These are phyloP conservation scores for Botrytis pseudocinerea DNA, from an alignment of 2,329 filamentous ascomycete species.

Conservation along the genomic window DNA sequence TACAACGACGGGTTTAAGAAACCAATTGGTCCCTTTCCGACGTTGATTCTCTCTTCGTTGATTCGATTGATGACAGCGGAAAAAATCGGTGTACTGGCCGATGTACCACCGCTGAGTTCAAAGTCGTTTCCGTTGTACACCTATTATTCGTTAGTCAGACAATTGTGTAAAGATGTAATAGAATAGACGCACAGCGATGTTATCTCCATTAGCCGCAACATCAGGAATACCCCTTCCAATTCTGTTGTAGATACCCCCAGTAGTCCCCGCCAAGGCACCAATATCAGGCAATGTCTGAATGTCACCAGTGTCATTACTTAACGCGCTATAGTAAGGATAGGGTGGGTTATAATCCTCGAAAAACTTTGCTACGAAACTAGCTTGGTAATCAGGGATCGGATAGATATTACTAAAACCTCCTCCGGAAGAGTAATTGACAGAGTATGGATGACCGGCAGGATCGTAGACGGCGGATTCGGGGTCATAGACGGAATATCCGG, in stretches of 20 bases:
- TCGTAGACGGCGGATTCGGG: constrained; percentile 35
- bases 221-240: constrained; percentile 46
- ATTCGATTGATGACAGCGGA: constrained; percentile 51
- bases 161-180: not conserved
- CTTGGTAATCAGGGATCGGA: constrained; percentile 47
- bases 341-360: constrained; percentile 40
- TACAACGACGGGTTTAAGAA: constrained; percentile 56
- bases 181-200: constrained; percentile 34
- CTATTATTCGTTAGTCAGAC: constrained; percentile 7
- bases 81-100: constrained; percentile 51
- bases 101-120: constrained; percentile 49
- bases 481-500: constrained; percentile 43
- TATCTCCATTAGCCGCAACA: constrained; percentile 40
- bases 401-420: constrained; percentile 52
- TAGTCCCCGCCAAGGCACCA: constrained; percentile 25
- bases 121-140: constrained; percentile 27
- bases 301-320: constrained; percentile 27
- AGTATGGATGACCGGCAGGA: constrained; percentile 26
- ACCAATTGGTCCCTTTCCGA: constrained; percentile 50
- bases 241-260: constrained; percentile 28
- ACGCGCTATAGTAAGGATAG: constrained; percentile 30
- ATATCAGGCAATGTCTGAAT: constrained; percentile 28
- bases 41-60: constrained; percentile 51
- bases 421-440: constrained; percentile 42
- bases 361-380: constrained; percentile 45